phyloP scores from a whole-genome alignment of 140 eudicot species.

The Ambrosia hybrid region DNA sequence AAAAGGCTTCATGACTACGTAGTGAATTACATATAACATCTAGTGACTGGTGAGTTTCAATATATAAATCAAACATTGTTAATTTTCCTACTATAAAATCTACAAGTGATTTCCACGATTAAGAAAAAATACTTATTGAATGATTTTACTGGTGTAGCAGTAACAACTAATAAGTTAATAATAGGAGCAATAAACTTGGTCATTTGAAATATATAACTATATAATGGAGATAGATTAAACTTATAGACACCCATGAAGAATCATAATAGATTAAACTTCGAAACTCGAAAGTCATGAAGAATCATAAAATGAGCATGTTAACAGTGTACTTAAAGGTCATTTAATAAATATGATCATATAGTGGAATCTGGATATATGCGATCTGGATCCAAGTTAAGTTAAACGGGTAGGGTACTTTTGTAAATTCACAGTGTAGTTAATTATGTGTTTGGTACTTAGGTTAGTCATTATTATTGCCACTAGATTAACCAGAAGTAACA shows the following conservation, averaged over 20 bases:
- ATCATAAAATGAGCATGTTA: not conserved
- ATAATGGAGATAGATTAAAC: not conserved
- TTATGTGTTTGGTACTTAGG: not conserved
- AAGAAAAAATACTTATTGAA: not conserved
- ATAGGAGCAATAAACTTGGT: not conserved
- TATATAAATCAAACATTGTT: not conserved
- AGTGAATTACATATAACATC: slow-evolving; percentile 2
- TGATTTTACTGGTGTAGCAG: no score
- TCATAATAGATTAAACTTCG: not conserved
- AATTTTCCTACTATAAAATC: not conserved
- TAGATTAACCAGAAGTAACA: not conserved
- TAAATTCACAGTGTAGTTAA: not conserved
- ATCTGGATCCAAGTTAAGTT: not conserved
- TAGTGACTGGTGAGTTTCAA: no score
- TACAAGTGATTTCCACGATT: not conserved
- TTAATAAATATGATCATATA: not conserved
- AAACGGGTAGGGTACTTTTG: not conserved
- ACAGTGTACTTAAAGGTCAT: not conserved
- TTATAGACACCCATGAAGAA: no score
- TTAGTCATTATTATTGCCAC: no score
- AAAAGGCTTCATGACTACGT: not conserved
- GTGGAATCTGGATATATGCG: not conserved
- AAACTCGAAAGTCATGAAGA: not conserved
- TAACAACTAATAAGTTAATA: no score
- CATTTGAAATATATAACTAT: not conserved